Base-by-base conservation (phyloP, 1,284 basidiomycete genomes). In the Cryptococcus sp. region DNA sequence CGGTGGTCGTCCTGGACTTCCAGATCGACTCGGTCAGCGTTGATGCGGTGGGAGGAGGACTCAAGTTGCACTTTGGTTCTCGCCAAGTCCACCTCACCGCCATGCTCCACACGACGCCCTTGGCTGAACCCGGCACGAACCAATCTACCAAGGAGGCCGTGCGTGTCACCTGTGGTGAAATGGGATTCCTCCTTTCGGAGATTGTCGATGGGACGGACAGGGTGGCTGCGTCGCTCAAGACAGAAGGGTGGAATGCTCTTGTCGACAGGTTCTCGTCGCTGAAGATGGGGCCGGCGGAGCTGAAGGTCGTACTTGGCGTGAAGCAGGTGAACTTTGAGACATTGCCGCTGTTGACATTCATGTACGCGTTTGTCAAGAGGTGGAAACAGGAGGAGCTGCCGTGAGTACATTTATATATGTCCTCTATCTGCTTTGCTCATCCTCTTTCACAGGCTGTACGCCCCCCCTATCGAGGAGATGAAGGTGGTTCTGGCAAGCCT, bases 341-440 rank as follows among this genome's bases (percentile, higher is more conserved):
- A 3, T 52, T 63, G 12, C 71, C 71, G 15, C 70, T 70, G 52
- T 56, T 73, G 16, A 61, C 64, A 47, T 61, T 68, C 1, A 68
- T 72, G 48, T 67, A 69, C 55, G 61, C 65, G n/a, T 72, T 71
- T 50, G 66, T 62, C 1, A 61, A 66, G 42, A 60, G 60, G 6
- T 76, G 73, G 73, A 64, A 71, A 46, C 47, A 62, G 11, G 49
- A 53, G 16, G 67, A 73, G 21, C 63, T 68, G 43, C 63, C 65
- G 60, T 70, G 45, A 63, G 67, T 65, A 4, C 40, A n/a, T 12
- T 21, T 50, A 36, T 11, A 23, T 39, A 18, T 9, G 9, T 8
- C 4, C 7, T n/a, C 18, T 24, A 28, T 46, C 28, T 16, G 38
- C 46, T n/a, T n/a, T 40, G 48, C 57, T 64, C 42, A 60, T 35